Percentiles rank a stretch among this genome's conserved stretches.
Conservation (phyloP, 805 yeast species). For the Nakazawaea wyomingensis region DNA sequence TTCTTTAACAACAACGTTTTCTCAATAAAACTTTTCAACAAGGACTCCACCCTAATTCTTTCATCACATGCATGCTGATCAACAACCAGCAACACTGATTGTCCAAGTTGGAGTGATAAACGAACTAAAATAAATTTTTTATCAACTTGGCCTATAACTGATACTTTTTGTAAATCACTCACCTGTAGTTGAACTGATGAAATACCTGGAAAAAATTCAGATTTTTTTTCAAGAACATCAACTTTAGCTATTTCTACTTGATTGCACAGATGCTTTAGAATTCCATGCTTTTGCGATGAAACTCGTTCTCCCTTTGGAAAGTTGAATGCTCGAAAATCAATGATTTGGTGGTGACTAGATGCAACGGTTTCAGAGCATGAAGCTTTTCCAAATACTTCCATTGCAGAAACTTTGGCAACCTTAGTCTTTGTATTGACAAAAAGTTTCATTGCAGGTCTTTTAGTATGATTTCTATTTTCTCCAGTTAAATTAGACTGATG, state of each 20-base stretch:
- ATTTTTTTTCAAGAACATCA: slow-evolving; percentile 5
- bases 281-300: no score
- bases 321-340: neutral
- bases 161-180: slow-evolving; percentile 18
- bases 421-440: slow-evolving; percentile 2
- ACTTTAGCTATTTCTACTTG: neutral
- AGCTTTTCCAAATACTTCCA: slow-evolving; percentile 5
- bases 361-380: neutral
- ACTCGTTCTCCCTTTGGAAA: neutral
- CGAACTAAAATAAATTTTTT: slow-evolving; percentile 55
- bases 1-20: no score
- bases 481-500: no score
- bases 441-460: neutral
- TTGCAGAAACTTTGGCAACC: neutral
- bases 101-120: slow-evolving; percentile 2
- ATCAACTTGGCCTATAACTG: slow-evolving; percentile 55
- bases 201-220: slow-evolving; percentile 11
- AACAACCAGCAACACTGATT: slow-evolving; percentile 33
- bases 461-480: neutral
- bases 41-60: slow-evolving; percentile 53
- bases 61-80: slow-evolving; percentile 92
- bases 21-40: slow-evolving; percentile 33
- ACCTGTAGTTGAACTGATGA: slow-evolving; percentile 16
- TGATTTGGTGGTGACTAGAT: neutral
- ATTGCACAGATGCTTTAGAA: neutral